Evolutionary conservation across 2,329 filamentous ascomycete species (phyloP), one percentile per base, ranked within the genome.

Genomic region (Dichotomopilus funicola): DNA sequence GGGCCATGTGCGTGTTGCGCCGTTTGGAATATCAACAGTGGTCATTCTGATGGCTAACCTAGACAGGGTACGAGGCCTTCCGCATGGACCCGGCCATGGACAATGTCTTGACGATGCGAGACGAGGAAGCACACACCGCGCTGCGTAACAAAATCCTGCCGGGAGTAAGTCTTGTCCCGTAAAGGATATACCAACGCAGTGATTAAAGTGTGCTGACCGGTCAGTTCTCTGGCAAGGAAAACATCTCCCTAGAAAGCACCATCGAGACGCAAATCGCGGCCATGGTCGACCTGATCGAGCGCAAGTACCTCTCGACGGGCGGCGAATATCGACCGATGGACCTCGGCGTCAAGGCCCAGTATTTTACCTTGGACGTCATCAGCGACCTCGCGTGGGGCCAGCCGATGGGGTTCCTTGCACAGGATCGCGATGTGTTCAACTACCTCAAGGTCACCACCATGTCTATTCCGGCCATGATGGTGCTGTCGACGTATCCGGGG

Each of bases 331-430:
- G 77, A 40, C 67, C 74, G 4, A 69, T 81, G 65, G 78, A 82
- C 61, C 63, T 78, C 51, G 74, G 71, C 9, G 63, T 67, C 36
- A 78, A 78, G 57, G 71, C 73, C 3, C 76, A 79, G 43, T 81
- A 72, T 67, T 76, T 82, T 53, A 79, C 78, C 0, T 67, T 83
- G 4, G 81, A 83, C 56, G 74, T 81, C 41, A 80, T 84, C 59
- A 78, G 73, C 37, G 73, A 75, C 44, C 64, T 83, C 4, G 76
- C 76, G 0, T 77, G 82, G 45, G 80, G 79, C 9, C 62, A 75
- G 49, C 64, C 72, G 0, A 79, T 81, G 57, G 78, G 78, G 10
- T 77, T 75, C 59, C 61, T 81, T 0, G 70, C 72, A n/a, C 62
- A 69, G 5, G 75, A 81, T 60, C 64, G 68, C 3, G 78, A 81